phyloP scores from a whole-genome alignment of 495 filamentous ascomycete genomes.

The Coniosporium apollinis region DNA sequence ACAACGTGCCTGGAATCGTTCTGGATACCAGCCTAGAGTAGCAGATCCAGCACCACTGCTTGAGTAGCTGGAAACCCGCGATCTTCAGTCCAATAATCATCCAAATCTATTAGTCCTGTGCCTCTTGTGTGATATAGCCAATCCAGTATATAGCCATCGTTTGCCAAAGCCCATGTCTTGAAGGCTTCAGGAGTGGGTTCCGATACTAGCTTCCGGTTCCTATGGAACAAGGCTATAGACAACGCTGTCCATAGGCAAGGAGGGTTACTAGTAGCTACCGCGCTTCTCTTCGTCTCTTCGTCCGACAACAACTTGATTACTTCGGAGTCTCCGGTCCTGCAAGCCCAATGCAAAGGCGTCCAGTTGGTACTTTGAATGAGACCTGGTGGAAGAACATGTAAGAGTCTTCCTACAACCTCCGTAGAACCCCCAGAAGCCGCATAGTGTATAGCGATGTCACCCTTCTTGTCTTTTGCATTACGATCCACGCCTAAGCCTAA shows the following conservation, averaged over 20 bases:
- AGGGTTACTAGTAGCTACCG: not conserved
- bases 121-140: conserved; percentile 1
- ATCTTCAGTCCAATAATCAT: too few relatives aligned
- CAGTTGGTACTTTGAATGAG: not conserved
- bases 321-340: not conserved
- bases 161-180: conserved; percentile 1
- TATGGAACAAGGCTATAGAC: conserved; percentile 1
- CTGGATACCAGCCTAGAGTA: too few relatives aligned
- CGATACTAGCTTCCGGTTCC: not conserved
- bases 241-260: not conserved
- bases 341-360: conserved; percentile 2
- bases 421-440: conserved; percentile 1
- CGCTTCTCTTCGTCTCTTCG: not conserved
- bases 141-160: conserved; percentile 3
- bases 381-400: not conserved
- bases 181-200: conserved; percentile 3
- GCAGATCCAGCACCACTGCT: too few relatives aligned
- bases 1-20: not conserved
- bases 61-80: too few relatives aligned
- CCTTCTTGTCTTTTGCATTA: not conserved
- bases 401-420: not conserved
- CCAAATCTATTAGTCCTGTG: too few relatives aligned
- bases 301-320: not conserved
- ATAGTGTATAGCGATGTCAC: conserved; percentile 1
- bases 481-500: not conserved